phyloP scores from a whole-genome alignment of 257 asterid species.

The Solanum pennellii region DNA sequence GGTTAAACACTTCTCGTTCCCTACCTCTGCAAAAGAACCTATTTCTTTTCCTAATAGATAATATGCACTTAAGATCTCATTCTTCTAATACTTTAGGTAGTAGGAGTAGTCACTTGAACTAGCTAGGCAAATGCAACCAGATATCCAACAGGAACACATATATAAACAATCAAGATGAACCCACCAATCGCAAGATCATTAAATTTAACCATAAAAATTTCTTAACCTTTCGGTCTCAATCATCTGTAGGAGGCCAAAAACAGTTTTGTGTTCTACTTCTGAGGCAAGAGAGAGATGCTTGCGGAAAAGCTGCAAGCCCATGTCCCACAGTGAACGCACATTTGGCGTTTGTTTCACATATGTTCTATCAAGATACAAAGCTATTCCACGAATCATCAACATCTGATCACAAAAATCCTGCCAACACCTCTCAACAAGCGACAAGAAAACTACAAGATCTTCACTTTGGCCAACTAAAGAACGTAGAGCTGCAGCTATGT shows the following conservation, averaged over 20 bases:
- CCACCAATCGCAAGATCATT: not conserved
- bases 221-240: conserved; percentile 82
- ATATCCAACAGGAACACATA: not conserved
- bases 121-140: not conserved
- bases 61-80: not conserved
- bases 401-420: conserved; percentile 93
- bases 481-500: conserved; percentile 55
- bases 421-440: conserved; percentile 94
- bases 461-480: conserved; percentile 90
- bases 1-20: not conserved
- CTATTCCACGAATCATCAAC: conserved; percentile 94
- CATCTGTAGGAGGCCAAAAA: conserved; percentile 85
- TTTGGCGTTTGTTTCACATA: conserved; percentile 87
- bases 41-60: not conserved
- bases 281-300: conserved; percentile 85
- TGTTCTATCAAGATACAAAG: conserved; percentile 86
- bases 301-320: conserved; percentile 95
- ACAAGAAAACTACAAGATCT: conserved; percentile 81
- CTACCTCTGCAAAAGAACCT: not conserved
- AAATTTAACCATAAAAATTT: not conserved
- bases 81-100: not conserved
- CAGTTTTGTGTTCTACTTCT: conserved; percentile 88
- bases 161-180: not conserved
- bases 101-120: not conserved
- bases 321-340: conserved; percentile 93